A percentile compares a stretch with the other conserved stretches of the same genome.
Evolutionary conservation across 2,329 filamentous ascomycete species (phyloP).

Genomic region (Trichophaea hybrida): DNA sequence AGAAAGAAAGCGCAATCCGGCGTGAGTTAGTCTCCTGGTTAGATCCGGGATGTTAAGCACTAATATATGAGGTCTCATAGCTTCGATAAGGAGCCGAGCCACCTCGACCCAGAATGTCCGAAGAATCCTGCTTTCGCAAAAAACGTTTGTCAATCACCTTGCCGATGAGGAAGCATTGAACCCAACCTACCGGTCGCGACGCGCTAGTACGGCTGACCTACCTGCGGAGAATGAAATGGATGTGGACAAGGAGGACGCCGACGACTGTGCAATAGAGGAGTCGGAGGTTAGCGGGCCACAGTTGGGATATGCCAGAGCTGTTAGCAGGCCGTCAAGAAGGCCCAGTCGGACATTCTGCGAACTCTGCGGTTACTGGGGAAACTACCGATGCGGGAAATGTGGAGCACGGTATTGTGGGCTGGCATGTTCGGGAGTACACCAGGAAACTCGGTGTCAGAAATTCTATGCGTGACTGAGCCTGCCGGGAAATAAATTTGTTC

Average conservation of each 20-base stretch:
- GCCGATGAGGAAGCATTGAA: constrained; percentile 58
- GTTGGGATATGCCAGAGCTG: constrained; percentile 20
- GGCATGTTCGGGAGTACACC: constrained; percentile 24
- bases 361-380: constrained; percentile 27
- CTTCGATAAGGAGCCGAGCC: constrained; percentile 28
- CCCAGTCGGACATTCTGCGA: constrained; percentile 26
- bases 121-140: constrained; percentile 64
- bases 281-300: constrained; percentile 10
- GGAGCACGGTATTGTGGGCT: constrained; percentile 26
- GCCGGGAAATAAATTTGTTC: neutral
- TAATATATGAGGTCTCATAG: constrained; percentile 28
- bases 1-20: constrained; percentile 33
- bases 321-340: constrained; percentile 18
- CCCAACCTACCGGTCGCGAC: constrained; percentile 17
- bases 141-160: constrained; percentile 70
- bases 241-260: constrained; percentile 1
- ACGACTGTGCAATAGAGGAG: constrained; percentile 9
- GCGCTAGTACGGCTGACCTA: neutral
- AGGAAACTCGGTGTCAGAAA: constrained; percentile 25
- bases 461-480: constrained; percentile 13
- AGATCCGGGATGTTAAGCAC: neutral
- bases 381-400: constrained; percentile 25
- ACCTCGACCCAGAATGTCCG: constrained; percentile 57
- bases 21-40: neutral
- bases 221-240: constrained; percentile 4